Evolutionary conservation across 2,329 filamentous ascomycete species (phyloP).

Genomic region (Hymenoscyphus infarciens): DNA sequence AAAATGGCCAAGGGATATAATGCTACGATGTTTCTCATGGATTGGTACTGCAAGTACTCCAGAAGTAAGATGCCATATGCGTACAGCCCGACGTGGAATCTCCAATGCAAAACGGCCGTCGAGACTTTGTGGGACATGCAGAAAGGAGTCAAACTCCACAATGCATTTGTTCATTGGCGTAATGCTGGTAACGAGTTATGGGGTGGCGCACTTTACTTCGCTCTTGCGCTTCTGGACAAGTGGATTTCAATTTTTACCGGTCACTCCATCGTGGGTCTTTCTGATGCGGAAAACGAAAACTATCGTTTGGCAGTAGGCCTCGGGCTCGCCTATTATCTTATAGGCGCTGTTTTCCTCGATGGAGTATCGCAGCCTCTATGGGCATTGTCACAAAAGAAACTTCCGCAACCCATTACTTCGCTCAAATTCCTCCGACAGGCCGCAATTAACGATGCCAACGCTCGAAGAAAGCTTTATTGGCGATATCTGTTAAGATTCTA

Average conservation of each 20-base stretch:
- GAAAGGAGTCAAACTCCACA: slow-evolving; percentile 52
- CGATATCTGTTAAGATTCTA: slow-evolving; percentile 46
- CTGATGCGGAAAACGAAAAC: slow-evolving; percentile 20
- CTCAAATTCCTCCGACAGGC: slow-evolving; percentile 34
- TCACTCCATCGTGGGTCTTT: slow-evolving; percentile 40
- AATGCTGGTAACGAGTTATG: slow-evolving; percentile 49
- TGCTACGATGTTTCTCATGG: slow-evolving; percentile 37
- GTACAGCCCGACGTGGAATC: slow-evolving; percentile 52
- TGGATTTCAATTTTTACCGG: slow-evolving; percentile 49
- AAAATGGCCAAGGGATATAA: slow-evolving; percentile 46
- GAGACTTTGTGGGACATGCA: slow-evolving; percentile 50
- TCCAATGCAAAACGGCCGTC: slow-evolving; percentile 51
- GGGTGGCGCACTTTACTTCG: slow-evolving; percentile 45
- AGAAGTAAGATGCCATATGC: slow-evolving; percentile 29
- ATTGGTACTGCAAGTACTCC: slow-evolving; percentile 41
- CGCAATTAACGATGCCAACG: slow-evolving; percentile 11
- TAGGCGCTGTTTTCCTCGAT: slow-evolving; percentile 54
- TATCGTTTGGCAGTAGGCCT: slow-evolving; percentile 43
- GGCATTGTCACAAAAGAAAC: slow-evolving; percentile 41
- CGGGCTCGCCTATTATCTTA: slow-evolving; percentile 55
- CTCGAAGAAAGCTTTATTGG: slow-evolving; percentile 46
- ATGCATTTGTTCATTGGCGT: slow-evolving; percentile 55
- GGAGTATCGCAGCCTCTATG: slow-evolving; percentile 42
- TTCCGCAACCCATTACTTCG: slow-evolving; percentile 43
- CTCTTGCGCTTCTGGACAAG: slow-evolving; percentile 52